phyloP scores from a whole-genome alignment of 2,329 filamentous ascomycete species.

The Microthyrium microscopicum region DNA sequence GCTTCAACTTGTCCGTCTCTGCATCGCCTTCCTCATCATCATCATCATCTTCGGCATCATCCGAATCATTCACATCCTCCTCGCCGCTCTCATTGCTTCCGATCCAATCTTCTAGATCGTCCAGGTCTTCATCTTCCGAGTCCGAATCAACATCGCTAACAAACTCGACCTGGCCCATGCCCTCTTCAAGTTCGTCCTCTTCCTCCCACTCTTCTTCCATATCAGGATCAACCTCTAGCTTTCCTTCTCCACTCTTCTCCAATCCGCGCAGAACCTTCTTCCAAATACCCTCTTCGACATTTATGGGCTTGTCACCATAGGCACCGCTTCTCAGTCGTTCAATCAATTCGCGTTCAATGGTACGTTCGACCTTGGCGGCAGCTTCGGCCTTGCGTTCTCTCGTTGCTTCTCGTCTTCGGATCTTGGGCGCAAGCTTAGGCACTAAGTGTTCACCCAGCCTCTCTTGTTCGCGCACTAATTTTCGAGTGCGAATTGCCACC shows the following conservation, averaged over 20 bases:
- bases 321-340: constrained; percentile 81
- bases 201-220: constrained; percentile 70
- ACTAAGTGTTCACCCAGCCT: constrained; percentile 77
- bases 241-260: constrained; percentile 71
- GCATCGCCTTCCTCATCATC: constrained; percentile 35
- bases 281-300: constrained; percentile 91
- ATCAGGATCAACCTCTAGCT: constrained; percentile 74
- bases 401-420: constrained; percentile 36
- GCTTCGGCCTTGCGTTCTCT: constrained; percentile 32
- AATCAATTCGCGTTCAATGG: constrained; percentile 88
- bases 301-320: constrained; percentile 86
- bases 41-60: constrained; percentile 40
- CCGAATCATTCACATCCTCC: constrained; percentile 27
- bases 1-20: constrained; percentile 41
- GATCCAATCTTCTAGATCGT: constrained; percentile 79
- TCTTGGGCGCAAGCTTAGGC: constrained; percentile 79
- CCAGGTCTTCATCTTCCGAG: constrained; percentile 51
- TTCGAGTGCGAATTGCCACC: constrained; percentile 62
- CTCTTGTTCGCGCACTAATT: constrained; percentile 76
- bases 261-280: constrained; percentile 87
- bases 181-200: constrained; percentile 47
- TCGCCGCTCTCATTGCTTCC: constrained; percentile 39
- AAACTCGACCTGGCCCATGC: constrained; percentile 71
- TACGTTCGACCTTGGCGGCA: constrained; percentile 81
- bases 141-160: constrained; percentile 68